Conservation (phyloP, 192 early-diverging fungal species). For the Coemansia sp. region DNA sequence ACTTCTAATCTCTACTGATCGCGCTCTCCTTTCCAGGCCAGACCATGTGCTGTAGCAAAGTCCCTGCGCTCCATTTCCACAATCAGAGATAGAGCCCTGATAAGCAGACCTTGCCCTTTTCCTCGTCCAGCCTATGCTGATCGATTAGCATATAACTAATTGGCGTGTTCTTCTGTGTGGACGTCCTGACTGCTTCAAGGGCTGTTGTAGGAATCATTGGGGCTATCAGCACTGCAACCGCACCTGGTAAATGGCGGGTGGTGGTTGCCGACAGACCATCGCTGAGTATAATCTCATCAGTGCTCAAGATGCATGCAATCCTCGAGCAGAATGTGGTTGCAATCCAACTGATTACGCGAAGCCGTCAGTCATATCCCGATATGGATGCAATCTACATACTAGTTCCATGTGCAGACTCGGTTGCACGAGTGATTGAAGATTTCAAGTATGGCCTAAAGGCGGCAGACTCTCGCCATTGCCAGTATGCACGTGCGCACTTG, state of each 20-base stretch:
- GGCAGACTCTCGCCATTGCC: background rate
- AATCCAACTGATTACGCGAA: conserved; percentile 44
- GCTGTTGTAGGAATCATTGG: conserved; percentile 38
- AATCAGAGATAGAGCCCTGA: background rate
- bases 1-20: background rate
- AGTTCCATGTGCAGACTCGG: conserved; percentile 42
- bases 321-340: conserved; percentile 53
- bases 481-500: conserved; percentile 46
- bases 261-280: conserved; percentile 51
- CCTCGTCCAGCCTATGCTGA: background rate
- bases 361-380: conserved; percentile 46
- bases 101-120: background rate
- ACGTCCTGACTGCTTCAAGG: background rate
- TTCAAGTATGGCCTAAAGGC: conserved; percentile 14
- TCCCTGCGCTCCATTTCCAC: background rate
- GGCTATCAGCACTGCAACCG: conserved; percentile 36
- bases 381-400: conserved; percentile 55
- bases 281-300: conserved; percentile 47
- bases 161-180: background rate
- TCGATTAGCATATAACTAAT: background rate
- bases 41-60: background rate
- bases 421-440: conserved; percentile 46
- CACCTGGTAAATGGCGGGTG: conserved; percentile 46
- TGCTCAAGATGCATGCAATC: conserved; percentile 50
- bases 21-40: background rate